phyloP scores from a whole-genome alignment of 805 yeast genomes.

The Osmozyma mogii region DNA sequence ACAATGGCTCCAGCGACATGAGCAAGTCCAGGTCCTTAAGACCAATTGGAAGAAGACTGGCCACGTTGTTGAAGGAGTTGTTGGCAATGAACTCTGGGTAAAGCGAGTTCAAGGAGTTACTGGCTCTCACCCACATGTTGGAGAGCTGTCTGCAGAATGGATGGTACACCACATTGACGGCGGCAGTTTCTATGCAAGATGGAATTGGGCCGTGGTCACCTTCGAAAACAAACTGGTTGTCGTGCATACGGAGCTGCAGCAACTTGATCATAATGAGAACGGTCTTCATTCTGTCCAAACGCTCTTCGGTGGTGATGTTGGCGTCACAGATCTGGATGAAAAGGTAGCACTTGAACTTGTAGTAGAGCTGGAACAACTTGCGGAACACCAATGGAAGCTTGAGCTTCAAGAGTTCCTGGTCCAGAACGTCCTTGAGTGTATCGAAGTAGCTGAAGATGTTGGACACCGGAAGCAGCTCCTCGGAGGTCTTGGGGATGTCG shows the following conservation, averaged over 20 bases:
- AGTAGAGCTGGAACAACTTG: constrained; percentile 58
- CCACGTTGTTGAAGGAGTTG: constrained; percentile 19
- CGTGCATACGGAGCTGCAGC: constrained; percentile 58
- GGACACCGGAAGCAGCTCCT: constrained; percentile 52
- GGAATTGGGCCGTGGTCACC: constrained; percentile 43
- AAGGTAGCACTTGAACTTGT: constrained; percentile 57
- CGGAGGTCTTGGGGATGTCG: constrained; percentile 34
- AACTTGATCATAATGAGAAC: constrained; percentile 59
- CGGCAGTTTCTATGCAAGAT: constrained; percentile 75
- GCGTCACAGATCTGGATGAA: constrained; percentile 58
- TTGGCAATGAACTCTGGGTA: constrained; percentile 2
- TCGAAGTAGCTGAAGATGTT: constrained; percentile 69
- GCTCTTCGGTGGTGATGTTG: constrained; percentile 45
- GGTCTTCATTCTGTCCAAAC: constrained; percentile 64
- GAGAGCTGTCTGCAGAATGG: constrained; percentile 74
- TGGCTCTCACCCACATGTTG: constrained; percentile 60
- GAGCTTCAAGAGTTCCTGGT: constrained; percentile 25
- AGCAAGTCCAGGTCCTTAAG: constrained; percentile 21
- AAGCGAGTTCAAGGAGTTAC: constrained; percentile 19
- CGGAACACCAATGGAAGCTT: constrained; percentile 65
- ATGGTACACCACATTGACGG: constrained; percentile 63
- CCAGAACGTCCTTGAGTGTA: constrained; percentile 43
- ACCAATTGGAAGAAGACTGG: constrained; percentile 23
- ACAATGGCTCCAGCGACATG: constrained; percentile 38
- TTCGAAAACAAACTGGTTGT: constrained; percentile 33